phyloP scores from a whole-genome alignment of 2,329 filamentous ascomycete genomes.

The Botrytis byssoidea region DNA sequence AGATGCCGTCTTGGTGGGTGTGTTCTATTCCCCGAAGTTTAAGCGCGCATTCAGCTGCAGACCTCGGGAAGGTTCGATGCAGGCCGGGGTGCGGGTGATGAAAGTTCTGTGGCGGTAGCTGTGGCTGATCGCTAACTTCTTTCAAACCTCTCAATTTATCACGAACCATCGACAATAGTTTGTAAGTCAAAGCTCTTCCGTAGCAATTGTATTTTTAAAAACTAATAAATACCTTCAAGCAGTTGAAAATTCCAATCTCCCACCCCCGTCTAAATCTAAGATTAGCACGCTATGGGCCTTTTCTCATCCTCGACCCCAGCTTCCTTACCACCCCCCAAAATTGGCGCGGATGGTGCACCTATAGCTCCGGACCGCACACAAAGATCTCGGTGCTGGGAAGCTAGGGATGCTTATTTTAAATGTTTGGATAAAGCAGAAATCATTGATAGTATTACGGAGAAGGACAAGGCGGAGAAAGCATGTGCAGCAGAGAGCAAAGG shows the following conservation, averaged over 20 bases:
- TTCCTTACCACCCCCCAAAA: conserved; percentile 43
- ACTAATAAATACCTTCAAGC: not conserved
- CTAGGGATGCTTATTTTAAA: conserved; percentile 81
- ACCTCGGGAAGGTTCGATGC: too few relatives aligned
- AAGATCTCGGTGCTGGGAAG: conserved; percentile 83
- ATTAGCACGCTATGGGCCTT: conserved; percentile 48
- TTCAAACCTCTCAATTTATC: not conserved
- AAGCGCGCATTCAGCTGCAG: not conserved
- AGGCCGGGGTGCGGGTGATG: too few relatives aligned
- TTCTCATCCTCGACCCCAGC: conserved; percentile 41
- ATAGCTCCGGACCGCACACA: conserved; percentile 83
- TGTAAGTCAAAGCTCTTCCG: not conserved
- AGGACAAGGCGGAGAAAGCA: conserved; percentile 52
- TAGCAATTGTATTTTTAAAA: not conserved
- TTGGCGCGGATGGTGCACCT: conserved; percentile 57
- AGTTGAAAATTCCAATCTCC: not conserved
- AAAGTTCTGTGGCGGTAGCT: not conserved
- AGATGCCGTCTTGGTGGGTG: not conserved
- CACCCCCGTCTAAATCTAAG: not conserved
- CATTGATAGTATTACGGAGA: conserved; percentile 66
- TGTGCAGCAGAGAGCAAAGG: conserved; percentile 60
- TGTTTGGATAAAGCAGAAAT: conserved; percentile 84
- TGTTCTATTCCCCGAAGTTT: not conserved
- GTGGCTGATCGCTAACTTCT: too few relatives aligned
- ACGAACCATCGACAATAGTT: not conserved